Conservation (phyloP, 2,329 filamentous ascomycete genomes). For the Pseudocercospora fuligena region DNA sequence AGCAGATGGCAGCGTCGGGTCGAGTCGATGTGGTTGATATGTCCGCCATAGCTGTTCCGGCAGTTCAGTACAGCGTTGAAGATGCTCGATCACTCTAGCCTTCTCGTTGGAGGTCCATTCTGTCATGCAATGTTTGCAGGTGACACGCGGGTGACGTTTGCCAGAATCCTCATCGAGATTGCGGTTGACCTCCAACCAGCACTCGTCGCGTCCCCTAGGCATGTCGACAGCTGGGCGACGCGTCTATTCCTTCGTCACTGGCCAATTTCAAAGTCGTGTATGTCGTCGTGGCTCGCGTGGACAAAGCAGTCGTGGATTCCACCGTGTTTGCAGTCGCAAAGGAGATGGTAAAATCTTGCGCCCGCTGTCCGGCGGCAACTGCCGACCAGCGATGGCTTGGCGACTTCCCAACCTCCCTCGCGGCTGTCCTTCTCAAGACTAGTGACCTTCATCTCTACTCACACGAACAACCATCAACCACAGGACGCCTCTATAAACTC, state of each 20-base stretch:
- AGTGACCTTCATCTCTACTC: no score
- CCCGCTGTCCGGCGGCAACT: neutral
- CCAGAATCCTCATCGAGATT: constrained; percentile 32
- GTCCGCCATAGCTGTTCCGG: constrained; percentile 32
- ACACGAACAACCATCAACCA: no score
- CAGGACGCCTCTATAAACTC: no score
- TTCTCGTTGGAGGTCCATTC: constrained; percentile 36
- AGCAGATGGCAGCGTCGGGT: constrained; percentile 31
- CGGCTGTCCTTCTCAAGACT: no score
- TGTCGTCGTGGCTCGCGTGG: constrained; percentile 7
- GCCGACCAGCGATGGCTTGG: neutral
- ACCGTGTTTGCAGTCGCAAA: neutral
- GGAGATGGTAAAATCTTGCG: neutral
- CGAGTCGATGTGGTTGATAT: constrained; percentile 33
- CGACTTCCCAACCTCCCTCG: neutral
- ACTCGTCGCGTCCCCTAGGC: constrained; percentile 34
- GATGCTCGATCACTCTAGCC: constrained; percentile 32
- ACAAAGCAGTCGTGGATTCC: constrained; percentile 4
- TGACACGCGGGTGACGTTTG: constrained; percentile 35
- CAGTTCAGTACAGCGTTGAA: constrained; percentile 32
- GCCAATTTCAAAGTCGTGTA: neutral
- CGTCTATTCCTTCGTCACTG: neutral
- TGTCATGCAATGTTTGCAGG: constrained; percentile 33
- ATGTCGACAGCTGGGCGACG: constrained; percentile 14
- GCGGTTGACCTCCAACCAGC: constrained; percentile 33